phyloP scores from a whole-genome alignment of 805 yeast species.

The Candida tibetensis region DNA sequence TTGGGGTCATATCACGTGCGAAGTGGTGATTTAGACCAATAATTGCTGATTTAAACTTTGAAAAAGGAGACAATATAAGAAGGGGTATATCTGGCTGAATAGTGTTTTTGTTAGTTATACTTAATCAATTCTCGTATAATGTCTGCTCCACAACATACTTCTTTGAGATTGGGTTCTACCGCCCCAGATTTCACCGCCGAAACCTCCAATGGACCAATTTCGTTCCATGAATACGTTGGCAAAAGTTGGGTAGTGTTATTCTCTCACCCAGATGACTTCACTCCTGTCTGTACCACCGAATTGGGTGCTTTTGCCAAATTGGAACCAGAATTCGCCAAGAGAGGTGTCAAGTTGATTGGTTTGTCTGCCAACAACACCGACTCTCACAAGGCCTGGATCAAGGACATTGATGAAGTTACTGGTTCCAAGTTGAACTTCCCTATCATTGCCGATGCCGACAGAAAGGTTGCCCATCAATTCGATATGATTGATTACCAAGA shows the following conservation, averaged over 20 bases:
- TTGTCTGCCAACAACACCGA: constrained; percentile 82
- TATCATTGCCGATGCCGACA: constrained; percentile 81
- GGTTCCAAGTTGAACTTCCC: constrained; percentile 82
- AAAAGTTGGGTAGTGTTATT: constrained; percentile 85
- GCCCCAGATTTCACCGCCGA: constrained; percentile 89
- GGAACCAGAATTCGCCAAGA: constrained; percentile 82
- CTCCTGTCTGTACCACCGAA: constrained; percentile 96
- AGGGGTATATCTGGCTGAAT: background rate
- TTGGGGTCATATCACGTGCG: constrained; percentile 4
- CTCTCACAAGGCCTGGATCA: constrained; percentile 81
- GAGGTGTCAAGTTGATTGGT: constrained; percentile 87
- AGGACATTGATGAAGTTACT: constrained; percentile 84
- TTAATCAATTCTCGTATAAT: constrained; percentile 2
- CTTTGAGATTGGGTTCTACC: constrained; percentile 68
- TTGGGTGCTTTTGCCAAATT: constrained; percentile 89
- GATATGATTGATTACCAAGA: constrained; percentile 89
- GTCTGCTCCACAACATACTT: constrained; percentile 9
- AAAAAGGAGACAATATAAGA: no score
- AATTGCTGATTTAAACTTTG: background rate
- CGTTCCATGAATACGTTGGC: constrained; percentile 85
- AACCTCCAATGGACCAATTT: constrained; percentile 77
- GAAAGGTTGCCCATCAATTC: constrained; percentile 79
- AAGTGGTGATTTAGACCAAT: background rate
- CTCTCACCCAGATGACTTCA: constrained; percentile 95
- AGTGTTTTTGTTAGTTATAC: no score